Conservation (phyloP, 2,329 filamentous ascomycete genomes). For the Ophiostoma triangulosporum region DNA sequence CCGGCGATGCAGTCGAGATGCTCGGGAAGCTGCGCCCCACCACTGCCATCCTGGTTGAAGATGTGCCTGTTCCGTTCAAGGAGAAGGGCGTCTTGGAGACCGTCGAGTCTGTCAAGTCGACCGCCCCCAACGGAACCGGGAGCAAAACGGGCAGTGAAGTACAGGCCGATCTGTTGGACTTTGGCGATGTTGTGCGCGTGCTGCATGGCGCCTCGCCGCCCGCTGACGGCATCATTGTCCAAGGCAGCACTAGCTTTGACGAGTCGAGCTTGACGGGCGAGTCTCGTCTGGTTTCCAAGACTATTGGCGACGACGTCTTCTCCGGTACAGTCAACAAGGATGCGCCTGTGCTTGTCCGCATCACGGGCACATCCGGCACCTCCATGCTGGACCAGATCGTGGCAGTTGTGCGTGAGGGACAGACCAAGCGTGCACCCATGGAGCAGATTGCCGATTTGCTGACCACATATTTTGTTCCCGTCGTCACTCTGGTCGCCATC, state of each 20-base stretch:
- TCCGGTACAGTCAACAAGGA: constrained; percentile 65
- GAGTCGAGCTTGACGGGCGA: constrained; percentile 84
- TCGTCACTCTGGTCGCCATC: constrained; percentile 55
- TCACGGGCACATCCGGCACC: constrained; percentile 51
- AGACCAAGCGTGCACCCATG: constrained; percentile 61
- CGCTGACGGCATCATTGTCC: constrained; percentile 58
- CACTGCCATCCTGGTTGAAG: constrained; percentile 54
- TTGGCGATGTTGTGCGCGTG: constrained; percentile 61
- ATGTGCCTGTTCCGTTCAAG: constrained; percentile 13
- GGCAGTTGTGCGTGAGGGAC: constrained; percentile 61
- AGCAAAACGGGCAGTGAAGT: constrained; percentile 19
- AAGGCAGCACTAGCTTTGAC: constrained; percentile 59
- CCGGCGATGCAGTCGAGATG: constrained; percentile 72
- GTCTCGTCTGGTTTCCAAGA: constrained; percentile 53
- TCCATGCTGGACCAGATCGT: constrained; percentile 76
- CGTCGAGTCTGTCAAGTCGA: not conserved
- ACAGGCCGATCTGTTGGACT: constrained; percentile 57
- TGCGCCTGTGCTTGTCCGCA: constrained; percentile 44
- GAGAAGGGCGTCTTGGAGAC: constrained; percentile 19
- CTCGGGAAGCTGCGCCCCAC: constrained; percentile 65
- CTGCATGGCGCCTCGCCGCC: constrained; percentile 72
- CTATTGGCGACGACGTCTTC: constrained; percentile 48
- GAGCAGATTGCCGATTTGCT: constrained; percentile 60
- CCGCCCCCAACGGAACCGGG: not conserved
- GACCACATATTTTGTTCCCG: constrained; percentile 65